These are phyloP conservation scores for Fraxinus dipetala DNA, from an alignment of 305 asterid species.

Conservation along the genomic window DNA sequence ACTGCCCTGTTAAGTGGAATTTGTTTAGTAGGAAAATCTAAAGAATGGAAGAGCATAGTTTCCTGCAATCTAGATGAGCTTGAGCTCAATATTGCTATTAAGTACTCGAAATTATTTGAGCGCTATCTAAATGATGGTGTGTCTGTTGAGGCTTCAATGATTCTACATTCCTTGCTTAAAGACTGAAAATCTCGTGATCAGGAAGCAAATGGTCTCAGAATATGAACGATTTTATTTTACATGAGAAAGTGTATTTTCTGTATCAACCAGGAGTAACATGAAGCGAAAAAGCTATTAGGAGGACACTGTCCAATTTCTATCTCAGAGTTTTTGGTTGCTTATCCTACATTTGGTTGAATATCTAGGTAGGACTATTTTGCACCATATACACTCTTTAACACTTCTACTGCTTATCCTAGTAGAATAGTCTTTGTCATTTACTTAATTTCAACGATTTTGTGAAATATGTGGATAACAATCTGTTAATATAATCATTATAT, in stretches of 20 bases:
- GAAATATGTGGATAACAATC: background rate
- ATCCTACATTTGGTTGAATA: background rate
- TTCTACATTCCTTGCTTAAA: conserved; percentile 52
- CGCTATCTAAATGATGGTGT: conserved; percentile 42
- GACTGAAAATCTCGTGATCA: conserved; percentile 31
- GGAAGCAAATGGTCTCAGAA: conserved; percentile 12
- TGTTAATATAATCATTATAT: background rate
- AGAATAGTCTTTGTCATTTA: background rate
- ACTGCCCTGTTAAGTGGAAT: conserved; percentile 64
- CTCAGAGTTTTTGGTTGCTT: background rate
- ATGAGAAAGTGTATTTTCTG: background rate
- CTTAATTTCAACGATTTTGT: background rate
- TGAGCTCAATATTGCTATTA: conserved; percentile 45
- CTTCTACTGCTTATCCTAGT: background rate
- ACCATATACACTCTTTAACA: background rate
- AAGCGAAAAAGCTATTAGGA: background rate
- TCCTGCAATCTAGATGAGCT: conserved; percentile 37
- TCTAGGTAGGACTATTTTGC: conserved; percentile 8
- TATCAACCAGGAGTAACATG: background rate
- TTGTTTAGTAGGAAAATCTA: conserved; percentile 58
- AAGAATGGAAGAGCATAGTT: conserved; percentile 65
- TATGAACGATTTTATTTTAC: conserved; percentile 10
- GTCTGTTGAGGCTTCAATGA: conserved; percentile 48
- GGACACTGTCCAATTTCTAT: background rate
- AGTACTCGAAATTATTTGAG: conserved; percentile 52